Conservation (phyloP, 2,329 filamentous ascomycete genomes). For the Stylonectria norvegica region DNA sequence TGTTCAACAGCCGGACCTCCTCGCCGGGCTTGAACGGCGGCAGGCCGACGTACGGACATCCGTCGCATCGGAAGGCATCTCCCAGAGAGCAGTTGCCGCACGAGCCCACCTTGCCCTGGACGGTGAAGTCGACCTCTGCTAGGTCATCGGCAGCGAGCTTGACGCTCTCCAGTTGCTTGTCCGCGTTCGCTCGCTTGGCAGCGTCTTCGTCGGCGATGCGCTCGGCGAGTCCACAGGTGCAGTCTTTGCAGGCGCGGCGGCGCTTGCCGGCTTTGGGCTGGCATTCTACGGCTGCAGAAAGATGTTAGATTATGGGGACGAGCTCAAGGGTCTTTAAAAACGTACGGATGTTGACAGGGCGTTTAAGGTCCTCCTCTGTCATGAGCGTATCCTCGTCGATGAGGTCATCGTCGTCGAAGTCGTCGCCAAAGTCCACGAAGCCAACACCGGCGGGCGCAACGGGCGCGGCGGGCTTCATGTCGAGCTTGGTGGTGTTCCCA, state of each 20-base stretch:
- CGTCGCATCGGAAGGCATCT: constrained; percentile 78
- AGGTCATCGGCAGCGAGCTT: constrained; percentile 76
- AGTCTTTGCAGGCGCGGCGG: constrained; percentile 94
- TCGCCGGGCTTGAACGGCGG: constrained; percentile 97
- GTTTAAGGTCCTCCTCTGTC: constrained; percentile 77
- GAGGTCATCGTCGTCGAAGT: constrained; percentile 68
- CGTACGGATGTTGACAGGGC: constrained; percentile 77
- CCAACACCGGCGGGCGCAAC: constrained; percentile 66
- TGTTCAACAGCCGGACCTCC: constrained; percentile 83
- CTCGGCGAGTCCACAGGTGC: constrained; percentile 87
- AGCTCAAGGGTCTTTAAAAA: constrained; percentile 24
- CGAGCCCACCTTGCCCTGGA: constrained; percentile 93
- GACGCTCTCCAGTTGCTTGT: constrained; percentile 62
- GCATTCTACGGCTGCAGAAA: constrained; percentile 68
- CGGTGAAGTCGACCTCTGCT: constrained; percentile 87
- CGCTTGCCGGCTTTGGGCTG: constrained; percentile 83
- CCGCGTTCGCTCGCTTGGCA: constrained; percentile 64
- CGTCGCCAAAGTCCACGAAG: constrained; percentile 57
- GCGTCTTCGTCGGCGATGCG: constrained; percentile 82
- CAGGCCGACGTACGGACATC: constrained; percentile 79
- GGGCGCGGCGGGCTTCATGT: constrained; percentile 42
- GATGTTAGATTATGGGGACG: background rate
- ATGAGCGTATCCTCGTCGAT: constrained; percentile 90
- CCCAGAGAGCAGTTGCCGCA: constrained; percentile 93
- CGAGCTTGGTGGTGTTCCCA: constrained; percentile 36